Evolutionary conservation across 306 rosid genomes (phyloP).

Genomic region (Comarum palustre): DNA sequence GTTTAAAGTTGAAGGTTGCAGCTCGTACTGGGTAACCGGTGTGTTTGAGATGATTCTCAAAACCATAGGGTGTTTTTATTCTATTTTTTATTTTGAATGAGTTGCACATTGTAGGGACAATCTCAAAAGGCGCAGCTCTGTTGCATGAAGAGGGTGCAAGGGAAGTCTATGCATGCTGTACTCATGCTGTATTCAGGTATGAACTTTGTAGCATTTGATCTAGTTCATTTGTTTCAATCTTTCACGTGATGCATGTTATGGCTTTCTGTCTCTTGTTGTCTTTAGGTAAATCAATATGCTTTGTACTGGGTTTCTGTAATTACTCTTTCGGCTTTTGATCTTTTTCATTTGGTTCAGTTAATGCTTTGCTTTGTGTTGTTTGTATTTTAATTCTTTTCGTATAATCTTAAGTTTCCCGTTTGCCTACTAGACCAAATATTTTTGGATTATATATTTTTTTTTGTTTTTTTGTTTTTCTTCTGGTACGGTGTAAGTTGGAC

Average conservation of each 20-base stretch:
- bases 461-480: too few relatives aligned
- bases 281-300: constrained; percentile 51
- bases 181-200: constrained; percentile 94
- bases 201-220: neutral
- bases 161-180: constrained; percentile 98
- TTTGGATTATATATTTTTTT: neutral
- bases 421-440: constrained; percentile 1
- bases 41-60: neutral
- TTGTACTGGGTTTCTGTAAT: neutral
- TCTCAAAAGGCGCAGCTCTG: constrained; percentile 87
- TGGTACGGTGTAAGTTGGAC: neutral
- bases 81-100: neutral
- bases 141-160: constrained; percentile 92
- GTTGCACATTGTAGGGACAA: constrained; percentile 58
- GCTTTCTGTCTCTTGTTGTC: constrained; percentile 52
- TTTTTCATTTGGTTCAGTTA: constrained; percentile 6
- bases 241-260: neutral
- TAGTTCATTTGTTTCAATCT: neutral
- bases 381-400: neutral
- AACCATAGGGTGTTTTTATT: neutral
- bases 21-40: neutral
- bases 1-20: neutral
- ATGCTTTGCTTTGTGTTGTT: neutral
- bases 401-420: neutral
- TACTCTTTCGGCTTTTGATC: neutral